Percentiles rank a stretch among this genome's conserved stretches.
phyloP scores from a whole-genome alignment of 345 rosid species.

The Eucalyptus erythrocorys region DNA sequence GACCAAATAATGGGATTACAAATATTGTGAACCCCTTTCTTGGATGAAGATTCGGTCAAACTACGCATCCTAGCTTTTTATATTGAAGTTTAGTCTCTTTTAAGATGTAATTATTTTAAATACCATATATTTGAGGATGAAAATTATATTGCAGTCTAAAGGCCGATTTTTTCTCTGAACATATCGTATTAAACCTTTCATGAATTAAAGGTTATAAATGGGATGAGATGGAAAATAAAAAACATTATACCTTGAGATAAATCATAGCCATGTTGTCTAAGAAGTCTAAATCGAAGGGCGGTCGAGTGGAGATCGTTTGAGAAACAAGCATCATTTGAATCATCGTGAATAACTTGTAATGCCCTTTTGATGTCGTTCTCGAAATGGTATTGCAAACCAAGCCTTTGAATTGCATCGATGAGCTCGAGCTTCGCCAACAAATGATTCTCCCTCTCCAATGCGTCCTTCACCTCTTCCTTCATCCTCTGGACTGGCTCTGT shows the following conservation, averaged over 20 bases:
- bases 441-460: not conserved
- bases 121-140: not conserved
- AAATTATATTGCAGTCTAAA: not conserved
- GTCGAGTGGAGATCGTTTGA: not conserved
- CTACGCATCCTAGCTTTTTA: not conserved
- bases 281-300: slow-evolving; percentile 7
- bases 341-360: not conserved
- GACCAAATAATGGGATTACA: not conserved
- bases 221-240: not conserved
- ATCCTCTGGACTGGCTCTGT: not conserved
- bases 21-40: not conserved
- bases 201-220: not conserved
- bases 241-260: slow-evolving; percentile 5
- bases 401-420: slow-evolving; percentile 2
- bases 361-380: not conserved
- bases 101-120: not conserved
- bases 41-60: not conserved
- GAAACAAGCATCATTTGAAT: not conserved
- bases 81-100: not conserved
- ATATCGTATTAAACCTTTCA: not conserved
- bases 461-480: not conserved
- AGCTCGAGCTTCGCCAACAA: not conserved
- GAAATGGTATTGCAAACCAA: slow-evolving; percentile 8
- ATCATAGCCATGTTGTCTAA: slow-evolving; percentile 4
- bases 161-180: not conserved